Evolutionary conservation across 106 monocot species (phyloP).

Genomic region (Acorus calamus): DNA sequence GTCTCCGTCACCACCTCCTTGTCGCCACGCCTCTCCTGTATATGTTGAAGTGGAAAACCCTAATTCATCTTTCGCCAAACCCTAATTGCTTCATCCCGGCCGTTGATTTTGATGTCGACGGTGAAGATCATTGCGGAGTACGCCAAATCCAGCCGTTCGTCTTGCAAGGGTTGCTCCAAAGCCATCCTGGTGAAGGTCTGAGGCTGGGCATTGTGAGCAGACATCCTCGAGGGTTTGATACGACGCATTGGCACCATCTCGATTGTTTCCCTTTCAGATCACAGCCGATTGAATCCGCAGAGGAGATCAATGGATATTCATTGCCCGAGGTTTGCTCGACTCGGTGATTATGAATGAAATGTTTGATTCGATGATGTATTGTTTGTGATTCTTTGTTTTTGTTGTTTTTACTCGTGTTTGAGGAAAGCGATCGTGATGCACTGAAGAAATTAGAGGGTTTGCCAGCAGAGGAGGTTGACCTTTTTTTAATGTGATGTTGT

Average conservation of each 20-base stretch:
- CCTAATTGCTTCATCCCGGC: no score
- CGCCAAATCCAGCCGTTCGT: constrained; percentile 70
- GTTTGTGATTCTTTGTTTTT: not conserved
- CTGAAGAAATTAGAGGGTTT: constrained; percentile 35
- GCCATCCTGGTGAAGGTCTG: constrained; percentile 36
- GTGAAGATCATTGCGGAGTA: constrained; percentile 46
- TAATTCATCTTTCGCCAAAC: no score
- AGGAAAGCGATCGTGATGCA: constrained; percentile 58
- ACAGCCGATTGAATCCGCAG: constrained; percentile 13
- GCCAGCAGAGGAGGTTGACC: constrained; percentile 8
- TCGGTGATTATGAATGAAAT: no score
- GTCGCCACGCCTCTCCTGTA: no score
- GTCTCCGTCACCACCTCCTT: no score
- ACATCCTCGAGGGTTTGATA: constrained; percentile 60
- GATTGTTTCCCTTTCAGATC: constrained; percentile 32
- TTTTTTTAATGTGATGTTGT: not conserved
- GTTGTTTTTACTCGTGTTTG: not conserved
- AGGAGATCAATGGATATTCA: constrained; percentile 51
- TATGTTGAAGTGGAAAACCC: no score
- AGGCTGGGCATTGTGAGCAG: constrained; percentile 39
- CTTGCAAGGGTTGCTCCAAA: constrained; percentile 64
- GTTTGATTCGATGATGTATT: not conserved
- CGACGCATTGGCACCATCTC: constrained; percentile 63
- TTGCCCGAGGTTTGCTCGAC: constrained; percentile 35
- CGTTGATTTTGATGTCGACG: constrained; percentile 3